These are phyloP conservation scores for Trichoderma cornu-damae DNA, from an alignment of 2,329 filamentous ascomycete genomes.

Conservation along the genomic window DNA sequence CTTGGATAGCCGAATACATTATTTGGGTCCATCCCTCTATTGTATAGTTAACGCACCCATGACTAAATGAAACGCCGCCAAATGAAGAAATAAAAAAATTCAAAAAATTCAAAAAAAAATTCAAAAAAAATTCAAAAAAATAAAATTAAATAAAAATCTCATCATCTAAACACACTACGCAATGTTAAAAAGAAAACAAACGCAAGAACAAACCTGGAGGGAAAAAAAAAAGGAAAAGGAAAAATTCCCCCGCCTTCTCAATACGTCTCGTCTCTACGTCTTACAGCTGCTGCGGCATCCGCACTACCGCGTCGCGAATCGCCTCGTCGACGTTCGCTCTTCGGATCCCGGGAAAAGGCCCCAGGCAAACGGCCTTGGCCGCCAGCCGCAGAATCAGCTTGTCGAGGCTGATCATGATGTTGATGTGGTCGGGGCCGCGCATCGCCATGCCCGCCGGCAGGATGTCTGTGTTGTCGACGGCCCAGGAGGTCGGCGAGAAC, in stretches of 20 bases:
- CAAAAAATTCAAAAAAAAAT: too few relatives aligned
- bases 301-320: slow-evolving; percentile 8
- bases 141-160: neutral
- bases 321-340: slow-evolving; percentile 10
- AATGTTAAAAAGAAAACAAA: too few relatives aligned
- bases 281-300: neutral
- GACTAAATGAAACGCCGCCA: too few relatives aligned
- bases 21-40: too few relatives aligned
- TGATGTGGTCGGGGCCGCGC: neutral
- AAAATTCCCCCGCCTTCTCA: too few relatives aligned
- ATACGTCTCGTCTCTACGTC: neutral
- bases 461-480: neutral
- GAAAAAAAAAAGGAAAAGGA: neutral
- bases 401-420: slow-evolving; percentile 13
- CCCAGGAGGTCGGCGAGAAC: neutral
- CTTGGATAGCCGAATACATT: too few relatives aligned
- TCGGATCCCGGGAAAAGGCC: slow-evolving; percentile 9
- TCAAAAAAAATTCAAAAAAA: too few relatives aligned
- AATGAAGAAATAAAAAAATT: too few relatives aligned
- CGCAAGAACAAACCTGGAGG: neutral
- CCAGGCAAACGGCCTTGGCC: slow-evolving; percentile 8
- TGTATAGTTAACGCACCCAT: too few relatives aligned
- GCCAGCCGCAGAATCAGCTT: slow-evolving; percentile 1
- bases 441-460: neutral
- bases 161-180: neutral